Percentiles rank a stretch among this genome's conserved stretches.
phyloP scores from a whole-genome alignment of 257 asterid species.

The Capsicum rhomboideum region DNA sequence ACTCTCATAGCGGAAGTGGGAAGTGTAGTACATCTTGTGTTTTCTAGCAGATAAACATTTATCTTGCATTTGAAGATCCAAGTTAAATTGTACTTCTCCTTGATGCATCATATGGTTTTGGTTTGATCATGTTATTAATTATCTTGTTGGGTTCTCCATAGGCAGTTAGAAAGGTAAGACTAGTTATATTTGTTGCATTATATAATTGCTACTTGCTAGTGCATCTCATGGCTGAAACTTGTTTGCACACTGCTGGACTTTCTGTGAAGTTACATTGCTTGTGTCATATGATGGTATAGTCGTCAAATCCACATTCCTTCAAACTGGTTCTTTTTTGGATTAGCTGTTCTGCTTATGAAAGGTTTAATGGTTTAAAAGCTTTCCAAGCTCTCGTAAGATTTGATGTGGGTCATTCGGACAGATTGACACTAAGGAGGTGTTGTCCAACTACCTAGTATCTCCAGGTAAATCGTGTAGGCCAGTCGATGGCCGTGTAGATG shows the following conservation, averaged over 20 bases:
- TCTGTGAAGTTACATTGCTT: background rate
- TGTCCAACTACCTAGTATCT: slow-evolving; percentile 19
- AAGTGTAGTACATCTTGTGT: background rate
- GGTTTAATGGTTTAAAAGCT: background rate
- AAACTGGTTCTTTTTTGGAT: background rate
- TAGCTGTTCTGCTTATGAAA: background rate
- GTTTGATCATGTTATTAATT: background rate
- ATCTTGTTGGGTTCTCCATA: background rate
- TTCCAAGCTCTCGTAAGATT: background rate
- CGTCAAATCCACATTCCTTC: background rate
- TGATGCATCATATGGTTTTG: background rate
- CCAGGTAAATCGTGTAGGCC: slow-evolving; percentile 22
- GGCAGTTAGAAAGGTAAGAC: background rate
- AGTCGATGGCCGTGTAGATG: background rate
- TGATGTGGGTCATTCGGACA: slow-evolving; percentile 27
- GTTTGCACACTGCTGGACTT: background rate
- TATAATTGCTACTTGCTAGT: background rate
- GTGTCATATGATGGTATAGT: background rate
- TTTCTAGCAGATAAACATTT: background rate
- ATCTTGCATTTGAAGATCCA: background rate
- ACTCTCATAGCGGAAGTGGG: background rate
- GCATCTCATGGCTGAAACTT: background rate
- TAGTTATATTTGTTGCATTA: background rate
- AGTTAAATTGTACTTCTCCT: background rate
- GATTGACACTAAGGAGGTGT: slow-evolving; percentile 21